phyloP scores from a whole-genome alignment of 2,329 filamentous ascomycete species.

The Fusarium austroafricanum region DNA sequence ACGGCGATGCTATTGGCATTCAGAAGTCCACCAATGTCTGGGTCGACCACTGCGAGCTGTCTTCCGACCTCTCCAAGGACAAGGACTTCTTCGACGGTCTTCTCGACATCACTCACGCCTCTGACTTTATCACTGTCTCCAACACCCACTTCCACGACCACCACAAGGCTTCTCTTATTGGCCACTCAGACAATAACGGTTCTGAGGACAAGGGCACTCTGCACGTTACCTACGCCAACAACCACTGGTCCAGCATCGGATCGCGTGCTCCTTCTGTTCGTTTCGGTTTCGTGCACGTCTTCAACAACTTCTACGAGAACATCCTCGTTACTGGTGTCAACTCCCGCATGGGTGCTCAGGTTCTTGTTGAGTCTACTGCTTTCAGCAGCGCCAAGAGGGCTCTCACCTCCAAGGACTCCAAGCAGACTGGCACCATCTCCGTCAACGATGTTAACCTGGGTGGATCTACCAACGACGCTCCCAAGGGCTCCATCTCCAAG shows the following conservation, averaged over 20 bases:
- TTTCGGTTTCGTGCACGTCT: slow-evolving; percentile 73
- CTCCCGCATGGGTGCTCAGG: slow-evolving; percentile 66
- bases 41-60: slow-evolving; percentile 76
- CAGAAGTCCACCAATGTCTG: slow-evolving; percentile 69
- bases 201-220: slow-evolving; percentile 71
- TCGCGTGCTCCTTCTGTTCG: slow-evolving; percentile 71
- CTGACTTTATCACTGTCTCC: slow-evolving; percentile 68
- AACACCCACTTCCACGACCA: slow-evolving; percentile 51
- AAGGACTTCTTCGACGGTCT: slow-evolving; percentile 80
- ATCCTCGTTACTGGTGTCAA: slow-evolving; percentile 62
- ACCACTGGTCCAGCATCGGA: slow-evolving; percentile 73
- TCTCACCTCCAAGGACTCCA: slow-evolving; percentile 56
- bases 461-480: slow-evolving; percentile 53
- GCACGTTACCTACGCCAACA: slow-evolving; percentile 73
- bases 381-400: slow-evolving; percentile 57
- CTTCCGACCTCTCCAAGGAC: slow-evolving; percentile 66
- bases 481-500: slow-evolving; percentile 61
- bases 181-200: slow-evolving; percentile 69
- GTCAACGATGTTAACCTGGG: slow-evolving; percentile 58
- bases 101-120: slow-evolving; percentile 71
- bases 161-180: slow-evolving; percentile 70
- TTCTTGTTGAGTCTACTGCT: slow-evolving; percentile 67
- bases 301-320: slow-evolving; percentile 64
- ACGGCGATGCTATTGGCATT: slow-evolving; percentile 71
- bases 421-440: slow-evolving; percentile 55